Base-by-base conservation (phyloP, 169 alveolate species). In the Plasmodium inui region DNA sequence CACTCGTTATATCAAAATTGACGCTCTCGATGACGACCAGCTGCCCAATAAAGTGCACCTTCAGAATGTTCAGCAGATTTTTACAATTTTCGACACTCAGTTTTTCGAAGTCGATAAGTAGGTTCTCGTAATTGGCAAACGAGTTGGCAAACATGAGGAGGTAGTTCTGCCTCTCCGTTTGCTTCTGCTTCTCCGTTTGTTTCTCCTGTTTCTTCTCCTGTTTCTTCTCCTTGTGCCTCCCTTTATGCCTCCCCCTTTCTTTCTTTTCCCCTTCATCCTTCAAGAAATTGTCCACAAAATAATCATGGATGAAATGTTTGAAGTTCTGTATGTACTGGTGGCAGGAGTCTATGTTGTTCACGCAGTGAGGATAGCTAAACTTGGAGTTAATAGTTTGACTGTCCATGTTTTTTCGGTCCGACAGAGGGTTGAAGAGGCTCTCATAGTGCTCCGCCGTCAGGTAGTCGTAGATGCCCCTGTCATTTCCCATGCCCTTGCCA, bases 301-400 rank as follows among this genome's bases (percentile, higher is more conserved):
- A 89, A 14, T 57, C 83, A 39, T 30, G 41, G 22, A 89, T 80
- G 71, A 89, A 89, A 2, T 26, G 28, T 34, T 89, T 89, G 32
- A 79, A 89, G 32, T 89, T 89, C 41, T 89, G 94, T 19, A 89
- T 89, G 72, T 89, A 89, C 26, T 79, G 88, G 82, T 79, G 53
- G 61, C 94, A 89, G 10, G 94, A 37, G n/a, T 89, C 94, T 7
- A 89, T 79, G 50, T 89, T 89, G 83, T 89, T 89, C n/a, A 89
- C 41, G 19, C 94, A 79, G 39, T 89, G 94, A 1, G 91, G 94
- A 32, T 89, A 89, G 73, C 89, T 78, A 72, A 80, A 89, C 39
- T 89, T 89, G 28, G 94, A 89, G 32, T 46, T 89, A 34, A 89
- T 89, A 7, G 72, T 73, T 81, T 89, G 91, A 53, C 50, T 22